A percentile compares a stretch with the other conserved stretches of the same genome.
These are phyloP conservation scores for Carnegiea gigantea DNA, from an alignment of 179 eudicot species.

Conservation along the genomic window DNA sequence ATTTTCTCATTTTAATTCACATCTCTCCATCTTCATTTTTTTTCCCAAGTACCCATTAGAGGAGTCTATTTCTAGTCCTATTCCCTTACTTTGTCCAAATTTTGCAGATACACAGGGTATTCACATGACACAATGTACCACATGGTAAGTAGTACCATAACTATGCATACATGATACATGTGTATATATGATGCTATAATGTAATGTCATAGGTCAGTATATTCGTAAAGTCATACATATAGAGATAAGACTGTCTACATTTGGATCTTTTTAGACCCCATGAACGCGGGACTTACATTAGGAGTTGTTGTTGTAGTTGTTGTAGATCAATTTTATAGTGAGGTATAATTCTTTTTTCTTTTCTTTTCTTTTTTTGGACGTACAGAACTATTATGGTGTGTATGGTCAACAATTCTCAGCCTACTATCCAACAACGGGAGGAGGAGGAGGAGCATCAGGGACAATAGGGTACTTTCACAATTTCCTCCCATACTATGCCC, in stretches of 20 bases:
- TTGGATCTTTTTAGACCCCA: too few relatives aligned
- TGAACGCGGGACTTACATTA: too few relatives aligned
- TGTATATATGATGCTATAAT: background rate
- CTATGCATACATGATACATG: background rate
- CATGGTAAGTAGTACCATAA: conserved; percentile 34
- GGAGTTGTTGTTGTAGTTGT: background rate
- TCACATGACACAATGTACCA: conserved; percentile 56
- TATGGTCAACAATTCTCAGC: conserved; percentile 50
- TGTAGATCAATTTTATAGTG: background rate
- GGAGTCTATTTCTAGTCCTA: background rate
- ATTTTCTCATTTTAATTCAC: background rate
- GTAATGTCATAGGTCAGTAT: background rate
- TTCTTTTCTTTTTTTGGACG: background rate
- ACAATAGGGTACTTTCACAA: conserved; percentile 43
- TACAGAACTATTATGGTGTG: conserved; percentile 50
- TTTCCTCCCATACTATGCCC: conserved; percentile 42
- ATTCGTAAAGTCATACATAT: background rate
- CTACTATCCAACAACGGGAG: conserved; percentile 41
- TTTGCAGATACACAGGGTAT: conserved; percentile 51
- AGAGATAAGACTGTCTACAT: too few relatives aligned
- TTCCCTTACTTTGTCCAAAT: background rate
- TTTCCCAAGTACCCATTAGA: background rate
- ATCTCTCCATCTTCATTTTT: background rate
- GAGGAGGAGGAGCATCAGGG: conserved; percentile 24
- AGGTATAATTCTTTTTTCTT: background rate